phyloP scores from a whole-genome alignment of 768 basidiomycete species.

The Podaxis sp. region DNA sequence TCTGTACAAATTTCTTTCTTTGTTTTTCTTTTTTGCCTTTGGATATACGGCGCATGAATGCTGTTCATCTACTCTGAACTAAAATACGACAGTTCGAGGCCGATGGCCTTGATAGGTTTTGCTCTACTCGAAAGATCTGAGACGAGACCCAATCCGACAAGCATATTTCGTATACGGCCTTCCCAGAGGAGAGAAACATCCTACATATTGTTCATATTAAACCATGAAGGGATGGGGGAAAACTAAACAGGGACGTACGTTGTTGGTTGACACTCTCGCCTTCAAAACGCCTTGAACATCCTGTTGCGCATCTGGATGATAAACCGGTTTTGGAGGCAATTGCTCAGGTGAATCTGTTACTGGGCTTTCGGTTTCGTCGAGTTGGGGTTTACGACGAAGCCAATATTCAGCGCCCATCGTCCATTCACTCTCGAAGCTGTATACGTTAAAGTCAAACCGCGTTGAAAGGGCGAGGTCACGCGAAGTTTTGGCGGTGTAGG shows the following conservation, averaged over 20 bases:
- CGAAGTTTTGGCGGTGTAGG: constrained; percentile 88
- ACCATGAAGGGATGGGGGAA: neutral
- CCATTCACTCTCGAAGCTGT: constrained; percentile 97
- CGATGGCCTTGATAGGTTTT: constrained; percentile 86
- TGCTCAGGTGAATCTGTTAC: constrained; percentile 9
- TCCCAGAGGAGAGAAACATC: constrained; percentile 93
- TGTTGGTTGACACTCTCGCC: constrained; percentile 85
- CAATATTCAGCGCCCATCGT: constrained; percentile 96
- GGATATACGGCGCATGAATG: neutral
- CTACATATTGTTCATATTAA: constrained; percentile 37
- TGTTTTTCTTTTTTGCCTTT: neutral
- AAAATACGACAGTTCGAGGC: constrained; percentile 93
- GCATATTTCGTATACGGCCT: constrained; percentile 84
- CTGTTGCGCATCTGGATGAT: constrained; percentile 17
- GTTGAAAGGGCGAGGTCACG: constrained; percentile 84
- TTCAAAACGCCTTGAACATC: constrained; percentile 84
- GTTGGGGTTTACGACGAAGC: constrained; percentile 58
- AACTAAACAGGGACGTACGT: constrained; percentile 48
- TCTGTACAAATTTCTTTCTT: neutral
- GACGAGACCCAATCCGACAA: constrained; percentile 89
- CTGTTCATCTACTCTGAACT: constrained; percentile 49
- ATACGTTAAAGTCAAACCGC: constrained; percentile 94
- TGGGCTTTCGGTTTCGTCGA: constrained; percentile 18
- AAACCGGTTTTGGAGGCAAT: neutral
- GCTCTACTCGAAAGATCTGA: constrained; percentile 84